phyloP scores from a whole-genome alignment of 192 early-diverging fungal genomes.

The Coemansia furcata region DNA sequence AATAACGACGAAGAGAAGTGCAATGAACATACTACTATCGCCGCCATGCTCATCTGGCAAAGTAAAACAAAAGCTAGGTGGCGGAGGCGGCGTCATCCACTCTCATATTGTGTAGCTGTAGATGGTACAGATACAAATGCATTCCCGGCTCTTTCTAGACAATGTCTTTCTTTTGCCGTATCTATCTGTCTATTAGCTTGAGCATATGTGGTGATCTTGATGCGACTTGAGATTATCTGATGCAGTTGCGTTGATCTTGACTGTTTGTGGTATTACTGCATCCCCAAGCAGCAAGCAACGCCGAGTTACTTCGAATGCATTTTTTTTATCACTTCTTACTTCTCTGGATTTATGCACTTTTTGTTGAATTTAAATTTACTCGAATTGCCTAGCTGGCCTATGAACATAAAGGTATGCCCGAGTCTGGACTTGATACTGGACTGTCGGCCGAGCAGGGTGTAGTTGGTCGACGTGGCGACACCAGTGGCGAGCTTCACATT shows the following conservation, averaged over 20 bases:
- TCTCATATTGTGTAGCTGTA: neutral
- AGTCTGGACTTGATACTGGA: constrained; percentile 7
- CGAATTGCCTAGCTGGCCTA: neutral
- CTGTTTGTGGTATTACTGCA: neutral
- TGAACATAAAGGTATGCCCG: constrained; percentile 10
- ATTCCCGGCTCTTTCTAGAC: neutral
- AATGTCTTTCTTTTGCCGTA: neutral
- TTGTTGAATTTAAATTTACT: neutral
- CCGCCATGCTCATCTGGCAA: neutral
- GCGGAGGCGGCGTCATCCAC: neutral
- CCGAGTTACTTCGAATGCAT: too few species aligned
- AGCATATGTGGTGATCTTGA: neutral
- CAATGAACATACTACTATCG: neutral
- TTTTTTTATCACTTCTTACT: neutral
- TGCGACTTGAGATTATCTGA: neutral
- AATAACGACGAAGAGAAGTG: neutral
- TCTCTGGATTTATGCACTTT: neutral
- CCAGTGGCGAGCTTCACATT: neutral
- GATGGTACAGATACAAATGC: neutral
- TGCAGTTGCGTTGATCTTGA: neutral
- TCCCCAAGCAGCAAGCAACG: too few species aligned
- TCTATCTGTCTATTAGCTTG: neutral
- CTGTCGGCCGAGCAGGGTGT: neutral
- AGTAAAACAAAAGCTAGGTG: neutral
- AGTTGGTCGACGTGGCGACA: neutral